These are phyloP conservation scores for Lichtheimia ramosa DNA, from an alignment of 371 early-diverging fungal genomes.

Conservation along the genomic window DNA sequence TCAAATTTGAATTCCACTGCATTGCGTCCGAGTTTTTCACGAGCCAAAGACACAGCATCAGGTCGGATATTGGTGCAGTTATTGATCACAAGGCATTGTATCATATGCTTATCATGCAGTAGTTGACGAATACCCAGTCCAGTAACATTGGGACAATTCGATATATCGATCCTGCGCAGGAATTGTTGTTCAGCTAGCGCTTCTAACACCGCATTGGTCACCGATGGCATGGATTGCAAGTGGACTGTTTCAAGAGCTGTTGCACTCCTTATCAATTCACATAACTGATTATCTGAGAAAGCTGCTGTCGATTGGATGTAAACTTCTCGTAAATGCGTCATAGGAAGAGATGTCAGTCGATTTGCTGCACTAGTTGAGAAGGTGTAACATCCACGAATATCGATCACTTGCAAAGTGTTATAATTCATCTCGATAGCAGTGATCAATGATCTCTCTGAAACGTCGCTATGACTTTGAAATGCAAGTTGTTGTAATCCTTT, in stretches of 20 bases:
- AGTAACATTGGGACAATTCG: conserved; percentile 23
- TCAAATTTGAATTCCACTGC: conserved; percentile 64
- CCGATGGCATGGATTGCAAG: conserved; percentile 2
- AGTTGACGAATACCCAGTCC: conserved; percentile 28
- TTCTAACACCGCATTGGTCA: conserved; percentile 19
- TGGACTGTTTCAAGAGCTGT: conserved; percentile 7
- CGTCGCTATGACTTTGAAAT: conserved; percentile 7
- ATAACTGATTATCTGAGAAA: conserved; percentile 1
- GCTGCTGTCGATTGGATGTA: neutral
- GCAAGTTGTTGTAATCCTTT: conserved; percentile 1
- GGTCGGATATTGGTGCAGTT: conserved; percentile 22
- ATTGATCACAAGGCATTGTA: conserved; percentile 17
- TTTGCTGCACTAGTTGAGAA: neutral
- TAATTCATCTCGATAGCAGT: conserved; percentile 1
- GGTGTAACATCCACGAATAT: conserved; percentile 7
- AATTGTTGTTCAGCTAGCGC: conserved; percentile 9
- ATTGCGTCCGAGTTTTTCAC: conserved; percentile 11
- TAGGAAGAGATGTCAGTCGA: neutral
- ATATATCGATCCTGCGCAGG: conserved; percentile 22
- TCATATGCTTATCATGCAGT: conserved; percentile 10
- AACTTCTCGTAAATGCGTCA: conserved; percentile 2
- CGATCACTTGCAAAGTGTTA: conserved; percentile 2
- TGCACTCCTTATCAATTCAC: conserved; percentile 1
- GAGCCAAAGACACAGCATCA: conserved; percentile 29
- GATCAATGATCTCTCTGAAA: neutral